Percentiles rank a stretch among this genome's conserved stretches.
These are phyloP conservation scores for Eucalyptus dawsonii DNA, from an alignment of 345 rosid genomes.

Conservation along the genomic window DNA sequence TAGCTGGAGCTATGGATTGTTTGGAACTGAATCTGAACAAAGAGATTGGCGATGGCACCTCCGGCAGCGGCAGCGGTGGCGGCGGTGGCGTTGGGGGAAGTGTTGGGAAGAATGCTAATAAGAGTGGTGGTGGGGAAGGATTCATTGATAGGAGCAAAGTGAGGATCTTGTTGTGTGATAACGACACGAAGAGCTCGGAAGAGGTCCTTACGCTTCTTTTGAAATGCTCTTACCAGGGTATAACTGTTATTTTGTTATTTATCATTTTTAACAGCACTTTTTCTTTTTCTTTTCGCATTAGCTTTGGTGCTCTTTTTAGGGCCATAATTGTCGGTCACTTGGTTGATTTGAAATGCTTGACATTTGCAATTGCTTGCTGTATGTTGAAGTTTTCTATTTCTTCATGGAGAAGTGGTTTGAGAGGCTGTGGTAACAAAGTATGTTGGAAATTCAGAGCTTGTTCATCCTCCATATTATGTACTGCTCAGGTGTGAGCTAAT, in stretches of 20 bases:
- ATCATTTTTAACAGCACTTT: not conserved
- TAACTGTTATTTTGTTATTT: not conserved
- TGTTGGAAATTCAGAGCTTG: not conserved
- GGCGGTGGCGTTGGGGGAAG: not conserved
- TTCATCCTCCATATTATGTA: not conserved
- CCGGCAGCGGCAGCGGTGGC: not conserved
- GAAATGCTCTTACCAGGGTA: constrained; percentile 95
- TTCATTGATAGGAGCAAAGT: constrained; percentile 94
- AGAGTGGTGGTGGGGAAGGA: constrained; percentile 59
- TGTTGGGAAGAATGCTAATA: constrained; percentile 8
- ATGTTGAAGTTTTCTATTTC: not conserved
- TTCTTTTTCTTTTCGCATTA: not conserved
- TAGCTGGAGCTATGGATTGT: constrained; percentile 23
- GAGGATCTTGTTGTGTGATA: constrained; percentile 92
- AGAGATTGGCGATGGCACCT: constrained; percentile 5
- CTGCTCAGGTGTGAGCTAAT: not conserved
- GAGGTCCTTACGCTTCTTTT: constrained; percentile 73
- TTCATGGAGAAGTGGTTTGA: not conserved
- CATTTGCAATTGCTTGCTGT: not conserved
- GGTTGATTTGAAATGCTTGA: not conserved
- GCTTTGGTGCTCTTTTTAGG: not conserved
- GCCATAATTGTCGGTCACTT: not conserved
- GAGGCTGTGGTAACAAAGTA: not conserved
- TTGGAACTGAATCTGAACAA: constrained; percentile 47
- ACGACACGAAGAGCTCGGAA: constrained; percentile 55